A percentile compares a stretch with the other conserved stretches of the same genome.
phyloP scores from a whole-genome alignment of 1,139 yeast genomes.

The Saccharomyces uvarum region DNA sequence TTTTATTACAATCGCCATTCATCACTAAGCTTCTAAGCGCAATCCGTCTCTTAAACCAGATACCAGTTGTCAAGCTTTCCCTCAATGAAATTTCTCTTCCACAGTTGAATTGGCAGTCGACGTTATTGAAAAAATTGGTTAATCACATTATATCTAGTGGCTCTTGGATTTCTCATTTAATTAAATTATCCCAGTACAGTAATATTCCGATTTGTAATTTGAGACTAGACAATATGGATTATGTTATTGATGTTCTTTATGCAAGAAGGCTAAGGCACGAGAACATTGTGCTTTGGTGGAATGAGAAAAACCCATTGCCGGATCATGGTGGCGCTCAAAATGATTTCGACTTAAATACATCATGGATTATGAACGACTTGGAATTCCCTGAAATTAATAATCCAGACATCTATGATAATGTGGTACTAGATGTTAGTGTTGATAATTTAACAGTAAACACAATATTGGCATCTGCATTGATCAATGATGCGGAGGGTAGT shows the following conservation, averaged over 20 bases:
- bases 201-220: slow-evolving; percentile 83
- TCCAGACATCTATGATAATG: slow-evolving; percentile 73
- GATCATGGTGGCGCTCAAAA: slow-evolving; percentile 82
- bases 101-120: slow-evolving; percentile 80
- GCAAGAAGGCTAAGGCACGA: slow-evolving; percentile 65
- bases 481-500: slow-evolving; percentile 86
- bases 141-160: slow-evolving; percentile 70
- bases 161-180: slow-evolving; percentile 63
- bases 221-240: slow-evolving; percentile 66
- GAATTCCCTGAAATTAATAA: slow-evolving; percentile 68
- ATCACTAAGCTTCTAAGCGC: slow-evolving; percentile 39
- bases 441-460: slow-evolving; percentile 80
- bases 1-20: slow-evolving; percentile 70
- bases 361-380: slow-evolving; percentile 46
- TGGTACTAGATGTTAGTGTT: slow-evolving; percentile 71
- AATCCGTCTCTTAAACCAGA: slow-evolving; percentile 43
- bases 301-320: slow-evolving; percentile 59
- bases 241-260: slow-evolving; percentile 75
- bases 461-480: slow-evolving; percentile 70
- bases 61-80: slow-evolving; percentile 60
- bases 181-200: slow-evolving; percentile 60
- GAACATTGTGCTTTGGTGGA: slow-evolving; percentile 89
- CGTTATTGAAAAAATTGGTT: slow-evolving; percentile 58
- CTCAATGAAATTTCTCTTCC: slow-evolving; percentile 55
- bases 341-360: slow-evolving; percentile 38